Conservation (phyloP, 1,284 basidiomycete genomes). For the Uromyces viciae-fabae region DNA sequence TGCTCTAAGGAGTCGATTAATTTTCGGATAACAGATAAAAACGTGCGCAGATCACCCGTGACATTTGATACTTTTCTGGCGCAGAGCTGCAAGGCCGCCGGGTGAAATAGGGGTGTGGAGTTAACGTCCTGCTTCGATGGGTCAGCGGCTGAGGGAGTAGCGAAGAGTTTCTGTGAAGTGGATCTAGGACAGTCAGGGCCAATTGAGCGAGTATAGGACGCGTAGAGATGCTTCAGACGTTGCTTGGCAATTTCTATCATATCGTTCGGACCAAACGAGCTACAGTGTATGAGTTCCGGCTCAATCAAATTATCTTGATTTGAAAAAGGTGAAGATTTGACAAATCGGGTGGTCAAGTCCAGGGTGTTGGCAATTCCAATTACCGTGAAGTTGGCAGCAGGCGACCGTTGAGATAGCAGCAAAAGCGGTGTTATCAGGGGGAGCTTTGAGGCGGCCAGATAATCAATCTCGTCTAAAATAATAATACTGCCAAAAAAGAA, state of each 20-base stretch:
- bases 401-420: constrained; percentile 47
- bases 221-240: constrained; percentile 52
- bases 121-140: background rate
- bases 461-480: constrained; percentile 58
- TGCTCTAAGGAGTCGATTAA: constrained; percentile 55
- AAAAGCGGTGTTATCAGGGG: constrained; percentile 56
- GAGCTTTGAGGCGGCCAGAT: constrained; percentile 52
- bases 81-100: constrained; percentile 55
- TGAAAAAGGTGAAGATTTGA: constrained; percentile 33
- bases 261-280: constrained; percentile 55
- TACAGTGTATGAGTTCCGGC: constrained; percentile 56
- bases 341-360: constrained; percentile 50
- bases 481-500: constrained; percentile 51
- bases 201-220: constrained; percentile 47
- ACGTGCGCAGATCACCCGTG: constrained; percentile 56
- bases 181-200: background rate
- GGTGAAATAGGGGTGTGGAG: constrained; percentile 53
- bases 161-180: constrained; percentile 44
- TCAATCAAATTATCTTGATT: constrained; percentile 51
- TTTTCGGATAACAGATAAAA: constrained; percentile 55
- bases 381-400: constrained; percentile 49
- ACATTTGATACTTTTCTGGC: constrained; percentile 56
- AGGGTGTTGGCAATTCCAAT: constrained; percentile 54
- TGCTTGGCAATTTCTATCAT: constrained; percentile 54
- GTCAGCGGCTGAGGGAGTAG: background rate